These are phyloP conservation scores for Pseudogymnoascus sp. DNA, from an alignment of 2,329 filamentous ascomycete genomes.

Conservation along the genomic window DNA sequence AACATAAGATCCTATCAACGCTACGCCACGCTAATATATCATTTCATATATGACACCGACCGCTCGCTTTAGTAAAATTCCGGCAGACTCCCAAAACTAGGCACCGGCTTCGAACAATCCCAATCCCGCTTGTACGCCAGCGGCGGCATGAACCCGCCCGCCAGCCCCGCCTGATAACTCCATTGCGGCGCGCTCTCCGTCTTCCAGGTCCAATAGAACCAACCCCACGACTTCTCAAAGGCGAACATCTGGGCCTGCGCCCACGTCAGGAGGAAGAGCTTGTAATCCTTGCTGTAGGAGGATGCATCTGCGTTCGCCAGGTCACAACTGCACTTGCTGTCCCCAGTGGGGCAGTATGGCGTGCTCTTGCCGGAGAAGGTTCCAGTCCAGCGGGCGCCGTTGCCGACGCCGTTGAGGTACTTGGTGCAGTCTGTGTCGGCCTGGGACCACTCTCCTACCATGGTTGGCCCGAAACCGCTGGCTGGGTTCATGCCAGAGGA, in stretches of 20 bases:
- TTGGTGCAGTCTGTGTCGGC: slow-evolving; percentile 90
- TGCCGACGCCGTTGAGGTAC: slow-evolving; percentile 81
- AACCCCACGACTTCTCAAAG: slow-evolving; percentile 89
- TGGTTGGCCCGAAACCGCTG: slow-evolving; percentile 83
- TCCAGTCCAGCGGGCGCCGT: slow-evolving; percentile 86
- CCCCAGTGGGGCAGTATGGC: slow-evolving; percentile 65
- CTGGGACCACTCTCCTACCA: slow-evolving; percentile 96
- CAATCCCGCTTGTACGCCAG: slow-evolving; percentile 64
- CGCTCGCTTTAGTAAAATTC: slow-evolving; percentile 39
- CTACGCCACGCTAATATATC: background rate
- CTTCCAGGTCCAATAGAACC: slow-evolving; percentile 99
- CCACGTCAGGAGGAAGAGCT: slow-evolving; percentile 78
- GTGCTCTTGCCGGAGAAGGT: slow-evolving; percentile 66
- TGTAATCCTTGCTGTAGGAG: slow-evolving; percentile 67
- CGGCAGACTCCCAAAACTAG: slow-evolving; percentile 41
- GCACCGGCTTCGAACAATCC: slow-evolving; percentile 49
- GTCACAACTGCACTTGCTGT: slow-evolving; percentile 62
- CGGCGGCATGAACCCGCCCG: slow-evolving; percentile 68
- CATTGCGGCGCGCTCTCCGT: slow-evolving; percentile 81
- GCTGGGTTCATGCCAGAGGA: slow-evolving; percentile 59
- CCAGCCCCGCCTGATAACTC: slow-evolving; percentile 78
- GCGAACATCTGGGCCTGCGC: slow-evolving; percentile 93
- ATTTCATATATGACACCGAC: background rate
- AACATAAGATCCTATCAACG: background rate
- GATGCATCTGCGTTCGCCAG: slow-evolving; percentile 65